A percentile compares a stretch with the other conserved stretches of the same genome.
phyloP scores from a whole-genome alignment of 306 rosid genomes.

The Rosa multiflora region DNA sequence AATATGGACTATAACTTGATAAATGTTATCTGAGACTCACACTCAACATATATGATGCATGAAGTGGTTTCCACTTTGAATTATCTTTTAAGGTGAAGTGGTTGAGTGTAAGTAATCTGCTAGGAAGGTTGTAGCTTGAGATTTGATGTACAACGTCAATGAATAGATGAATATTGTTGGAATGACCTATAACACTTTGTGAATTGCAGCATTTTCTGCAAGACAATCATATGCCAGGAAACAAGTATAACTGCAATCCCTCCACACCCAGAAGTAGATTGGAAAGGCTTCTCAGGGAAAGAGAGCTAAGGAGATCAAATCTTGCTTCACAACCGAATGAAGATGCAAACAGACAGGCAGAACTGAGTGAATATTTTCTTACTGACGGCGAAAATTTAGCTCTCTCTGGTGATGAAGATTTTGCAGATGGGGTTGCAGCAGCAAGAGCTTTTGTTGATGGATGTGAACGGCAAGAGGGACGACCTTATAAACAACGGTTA shows the following conservation, averaged over 20 bases:
- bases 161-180: neutral
- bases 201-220: constrained; percentile 33
- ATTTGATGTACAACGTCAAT: constrained; percentile 4
- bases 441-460: constrained; percentile 40
- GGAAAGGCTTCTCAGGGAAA: constrained; percentile 94
- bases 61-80: neutral
- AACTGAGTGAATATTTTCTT: constrained; percentile 37
- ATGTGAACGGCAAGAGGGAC: constrained; percentile 51
- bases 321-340: constrained; percentile 38
- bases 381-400: constrained; percentile 37
- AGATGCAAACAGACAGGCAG: constrained; percentile 50
- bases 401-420: constrained; percentile 48
- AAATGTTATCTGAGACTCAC: neutral
- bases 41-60: neutral
- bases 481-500: constrained; percentile 64
- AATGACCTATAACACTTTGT: constrained; percentile 6
- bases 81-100: neutral
- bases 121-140: neutral
- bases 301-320: constrained; percentile 73
- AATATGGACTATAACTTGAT: neutral
- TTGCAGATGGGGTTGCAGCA: constrained; percentile 36
- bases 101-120: neutral
- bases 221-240: constrained; percentile 57
- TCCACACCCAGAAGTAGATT: constrained; percentile 72
- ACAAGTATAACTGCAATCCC: constrained; percentile 62